A percentile compares a stretch with the other conserved stretches of the same genome.
phyloP scores from a whole-genome alignment of 257 asterid genomes.

The Penstemon newberryi region DNA sequence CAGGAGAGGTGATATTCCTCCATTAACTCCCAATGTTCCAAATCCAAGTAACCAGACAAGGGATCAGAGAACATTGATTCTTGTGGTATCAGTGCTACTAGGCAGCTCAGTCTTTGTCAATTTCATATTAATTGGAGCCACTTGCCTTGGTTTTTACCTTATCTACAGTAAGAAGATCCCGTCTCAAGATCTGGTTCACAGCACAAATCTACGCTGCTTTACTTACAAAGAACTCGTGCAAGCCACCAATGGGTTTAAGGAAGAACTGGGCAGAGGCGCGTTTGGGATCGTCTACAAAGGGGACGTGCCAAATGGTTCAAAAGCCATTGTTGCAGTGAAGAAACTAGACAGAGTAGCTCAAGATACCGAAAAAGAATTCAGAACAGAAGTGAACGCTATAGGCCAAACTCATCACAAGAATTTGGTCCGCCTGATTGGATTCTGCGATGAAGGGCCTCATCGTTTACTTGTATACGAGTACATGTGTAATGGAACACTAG shows the following conservation, averaged over 20 bases:
- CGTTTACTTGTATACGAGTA: constrained; percentile 46
- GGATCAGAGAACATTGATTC: constrained; percentile 27
- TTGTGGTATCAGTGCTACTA: constrained; percentile 43
- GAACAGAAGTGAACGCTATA: constrained; percentile 50
- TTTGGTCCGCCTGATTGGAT: constrained; percentile 54
- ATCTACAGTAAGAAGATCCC: constrained; percentile 21
- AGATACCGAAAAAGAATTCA: constrained; percentile 64
- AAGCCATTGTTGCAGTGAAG: constrained; percentile 46
- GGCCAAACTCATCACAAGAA: constrained; percentile 71
- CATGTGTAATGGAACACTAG: constrained; percentile 50
- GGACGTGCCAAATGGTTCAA: constrained; percentile 1
- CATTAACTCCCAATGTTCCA: not conserved
- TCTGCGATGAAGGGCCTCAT: constrained; percentile 47
- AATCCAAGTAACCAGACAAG: not conserved
- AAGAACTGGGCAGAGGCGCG: constrained; percentile 61
- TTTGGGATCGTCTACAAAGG: constrained; percentile 69
- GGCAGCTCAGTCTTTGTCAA: constrained; percentile 55
- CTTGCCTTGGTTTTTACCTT: constrained; percentile 31
- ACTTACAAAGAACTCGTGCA: constrained; percentile 43
- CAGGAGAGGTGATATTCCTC: constrained; percentile 31
- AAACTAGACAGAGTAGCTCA: constrained; percentile 41
- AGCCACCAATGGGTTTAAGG: constrained; percentile 45
- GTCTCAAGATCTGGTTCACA: not conserved
- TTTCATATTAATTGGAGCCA: constrained; percentile 28
- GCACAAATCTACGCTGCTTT: constrained; percentile 31